These are phyloP conservation scores for Hyaloscypha hepaticicola DNA, from an alignment of 495 filamentous ascomycete genomes.

Conservation along the genomic window DNA sequence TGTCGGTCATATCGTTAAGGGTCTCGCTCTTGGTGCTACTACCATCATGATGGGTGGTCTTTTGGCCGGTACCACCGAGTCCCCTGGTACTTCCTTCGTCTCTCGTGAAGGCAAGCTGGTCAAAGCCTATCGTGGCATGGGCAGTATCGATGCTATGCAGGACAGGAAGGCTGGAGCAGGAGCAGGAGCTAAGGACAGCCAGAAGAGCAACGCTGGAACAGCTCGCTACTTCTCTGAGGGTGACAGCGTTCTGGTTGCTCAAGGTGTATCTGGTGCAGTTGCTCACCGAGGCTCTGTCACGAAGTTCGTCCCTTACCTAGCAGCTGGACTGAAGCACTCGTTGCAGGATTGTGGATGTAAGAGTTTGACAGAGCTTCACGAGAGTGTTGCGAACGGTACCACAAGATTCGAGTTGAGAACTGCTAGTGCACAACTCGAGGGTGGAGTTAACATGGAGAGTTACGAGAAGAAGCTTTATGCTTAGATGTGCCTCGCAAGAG, in stretches of 20 bases:
- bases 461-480: slow-evolving; percentile 99
- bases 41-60: slow-evolving; percentile 99
- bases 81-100: slow-evolving; percentile 94
- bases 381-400: slow-evolving; percentile 69
- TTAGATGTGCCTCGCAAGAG: slow-evolving; percentile 41
- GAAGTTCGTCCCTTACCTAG: slow-evolving; percentile 94
- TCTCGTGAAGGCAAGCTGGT: slow-evolving; percentile 93
- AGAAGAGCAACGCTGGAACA: slow-evolving; percentile 91
- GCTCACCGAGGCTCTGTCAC: slow-evolving; percentile 70
- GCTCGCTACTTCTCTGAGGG: slow-evolving; percentile 99
- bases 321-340: slow-evolving; percentile 93
- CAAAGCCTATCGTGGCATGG: slow-evolving; percentile 99
- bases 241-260: slow-evolving; percentile 88
- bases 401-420: slow-evolving; percentile 93
- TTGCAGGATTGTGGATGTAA: slow-evolving; percentile 91
- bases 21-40: slow-evolving; percentile 87
- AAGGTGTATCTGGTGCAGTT: slow-evolving; percentile 81
- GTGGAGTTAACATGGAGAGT: slow-evolving; percentile 94
- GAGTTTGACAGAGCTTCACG: slow-evolving; percentile 73
- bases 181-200: slow-evolving; percentile 68
- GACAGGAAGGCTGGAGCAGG: slow-evolving; percentile 84
- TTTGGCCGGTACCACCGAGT: slow-evolving; percentile 95
- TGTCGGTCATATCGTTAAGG: slow-evolving; percentile 98
- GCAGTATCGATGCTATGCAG: slow-evolving; percentile 98
- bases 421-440: slow-evolving; percentile 91